phyloP scores from a whole-genome alignment of 2,329 filamentous ascomycete species.

The Fusarium lateritium region DNA sequence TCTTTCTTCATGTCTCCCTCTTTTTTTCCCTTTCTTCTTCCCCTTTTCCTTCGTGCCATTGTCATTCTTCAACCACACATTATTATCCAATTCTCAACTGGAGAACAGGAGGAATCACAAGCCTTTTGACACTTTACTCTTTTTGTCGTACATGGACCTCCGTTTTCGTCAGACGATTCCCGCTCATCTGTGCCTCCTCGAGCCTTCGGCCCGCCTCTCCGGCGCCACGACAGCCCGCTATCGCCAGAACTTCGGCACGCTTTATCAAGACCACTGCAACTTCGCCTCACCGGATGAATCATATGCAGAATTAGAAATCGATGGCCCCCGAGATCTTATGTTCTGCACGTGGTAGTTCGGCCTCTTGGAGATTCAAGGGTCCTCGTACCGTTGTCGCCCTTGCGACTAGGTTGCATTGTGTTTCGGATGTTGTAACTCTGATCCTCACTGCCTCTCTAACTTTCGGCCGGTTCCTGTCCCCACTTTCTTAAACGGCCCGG shows the following conservation, averaged over 20 bases:
- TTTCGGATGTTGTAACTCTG: constrained; percentile 22
- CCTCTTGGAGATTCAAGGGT: constrained; percentile 29
- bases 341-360: constrained; percentile 35
- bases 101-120: not conserved
- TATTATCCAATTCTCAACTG: constrained; percentile 6
- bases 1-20: constrained; percentile 1
- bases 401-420: constrained; percentile 23
- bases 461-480: constrained; percentile 19
- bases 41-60: constrained; percentile 21
- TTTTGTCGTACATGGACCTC: constrained; percentile 29
- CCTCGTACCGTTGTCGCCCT: constrained; percentile 1
- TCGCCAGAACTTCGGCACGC: constrained; percentile 49
- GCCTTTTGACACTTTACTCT: constrained; percentile 29
- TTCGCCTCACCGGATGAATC: constrained; percentile 30
- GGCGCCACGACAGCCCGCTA: constrained; percentile 49
- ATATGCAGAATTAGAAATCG: constrained; percentile 16
- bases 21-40: constrained; percentile 26
- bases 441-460: constrained; percentile 10
- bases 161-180: constrained; percentile 46
- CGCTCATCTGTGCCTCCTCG: constrained; percentile 41
- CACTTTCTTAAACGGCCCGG: constrained; percentile 30
- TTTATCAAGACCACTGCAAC: not conserved
- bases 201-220: constrained; percentile 56
- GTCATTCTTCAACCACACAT: not conserved
- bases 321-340: constrained; percentile 27